phyloP scores from a whole-genome alignment of 306 rosid genomes.

The Phaseolus lunatus region DNA sequence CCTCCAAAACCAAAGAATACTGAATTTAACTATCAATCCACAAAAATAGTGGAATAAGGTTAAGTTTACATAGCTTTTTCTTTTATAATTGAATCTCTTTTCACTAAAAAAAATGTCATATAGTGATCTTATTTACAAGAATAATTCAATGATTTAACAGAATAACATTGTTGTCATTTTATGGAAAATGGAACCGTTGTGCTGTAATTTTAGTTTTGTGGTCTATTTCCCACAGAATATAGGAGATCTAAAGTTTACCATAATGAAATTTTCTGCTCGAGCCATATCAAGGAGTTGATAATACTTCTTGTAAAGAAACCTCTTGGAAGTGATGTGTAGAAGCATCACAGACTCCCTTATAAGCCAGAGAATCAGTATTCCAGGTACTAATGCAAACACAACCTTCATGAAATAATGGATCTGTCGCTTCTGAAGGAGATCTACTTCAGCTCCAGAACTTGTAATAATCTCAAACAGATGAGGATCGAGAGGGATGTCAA shows the following conservation, averaged over 20 bases:
- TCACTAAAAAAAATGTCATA: background rate
- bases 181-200: constrained; percentile 5
- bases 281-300: constrained; percentile 93
- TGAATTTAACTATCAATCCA: constrained; percentile 31
- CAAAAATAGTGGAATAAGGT: constrained; percentile 18
- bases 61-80: constrained; percentile 6
- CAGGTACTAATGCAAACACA: constrained; percentile 79
- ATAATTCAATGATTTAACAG: constrained; percentile 30
- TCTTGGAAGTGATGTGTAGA: constrained; percentile 72
- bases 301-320: constrained; percentile 87
- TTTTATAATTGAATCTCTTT: background rate
- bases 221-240: constrained; percentile 21
- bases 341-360: constrained; percentile 83
- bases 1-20: constrained; percentile 14
- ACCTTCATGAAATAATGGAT: constrained; percentile 92
- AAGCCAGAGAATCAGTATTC: constrained; percentile 85
- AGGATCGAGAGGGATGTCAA: constrained; percentile 95
- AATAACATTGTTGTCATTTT: background rate
- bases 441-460: constrained; percentile 93
- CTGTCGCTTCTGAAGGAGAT: constrained; percentile 86
- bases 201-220: constrained; percentile 16
- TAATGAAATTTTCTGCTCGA: constrained; percentile 87
- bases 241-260: constrained; percentile 60
- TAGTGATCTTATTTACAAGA: constrained; percentile 10
- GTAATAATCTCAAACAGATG: constrained; percentile 86